These are phyloP conservation scores for Aspergillus cejpii DNA, from an alignment of 2,329 filamentous ascomycete species.

Conservation along the genomic window DNA sequence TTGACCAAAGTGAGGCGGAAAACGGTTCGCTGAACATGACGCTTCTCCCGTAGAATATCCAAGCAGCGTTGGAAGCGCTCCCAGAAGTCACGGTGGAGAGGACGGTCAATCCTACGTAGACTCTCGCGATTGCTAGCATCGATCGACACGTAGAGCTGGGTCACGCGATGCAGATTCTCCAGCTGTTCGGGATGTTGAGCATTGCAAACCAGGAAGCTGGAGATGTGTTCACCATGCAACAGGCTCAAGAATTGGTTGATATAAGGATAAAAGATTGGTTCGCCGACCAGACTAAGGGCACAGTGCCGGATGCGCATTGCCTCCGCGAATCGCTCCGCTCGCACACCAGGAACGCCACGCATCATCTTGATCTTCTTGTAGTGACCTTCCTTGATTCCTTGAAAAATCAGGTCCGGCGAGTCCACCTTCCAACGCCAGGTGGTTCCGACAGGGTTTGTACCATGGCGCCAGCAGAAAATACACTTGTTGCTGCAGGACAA, in stretches of 20 bases:
- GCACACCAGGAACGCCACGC: constrained; percentile 84
- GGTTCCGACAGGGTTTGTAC: constrained; percentile 92
- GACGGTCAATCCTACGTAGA: constrained; percentile 80
- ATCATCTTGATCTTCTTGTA: constrained; percentile 98
- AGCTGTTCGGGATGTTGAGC: constrained; percentile 93
- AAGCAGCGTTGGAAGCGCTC: constrained; percentile 88
- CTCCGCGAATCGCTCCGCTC: constrained; percentile 85
- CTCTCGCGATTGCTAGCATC: constrained; percentile 88
- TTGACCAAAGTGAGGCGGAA: constrained; percentile 94
- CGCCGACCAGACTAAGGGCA: constrained; percentile 83
- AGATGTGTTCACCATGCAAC: constrained; percentile 80
- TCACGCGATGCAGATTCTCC: constrained; percentile 72
- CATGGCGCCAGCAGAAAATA: constrained; percentile 97
- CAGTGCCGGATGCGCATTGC: constrained; percentile 92
- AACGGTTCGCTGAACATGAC: constrained; percentile 82
- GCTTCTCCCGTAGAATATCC: constrained; percentile 76
- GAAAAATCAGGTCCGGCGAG: constrained; percentile 79
- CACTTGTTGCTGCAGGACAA: constrained; percentile 97
- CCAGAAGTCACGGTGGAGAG: constrained; percentile 94
- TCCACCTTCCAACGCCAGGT: constrained; percentile 97
- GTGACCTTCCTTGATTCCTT: constrained; percentile 82
- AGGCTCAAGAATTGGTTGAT: constrained; percentile 87
- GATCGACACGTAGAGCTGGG: constrained; percentile 93
- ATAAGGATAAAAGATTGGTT: constrained; percentile 97
- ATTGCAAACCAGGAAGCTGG: constrained; percentile 93